phyloP scores from a whole-genome alignment of 805 yeast genomes.

The Wickerhamomyces alni region DNA sequence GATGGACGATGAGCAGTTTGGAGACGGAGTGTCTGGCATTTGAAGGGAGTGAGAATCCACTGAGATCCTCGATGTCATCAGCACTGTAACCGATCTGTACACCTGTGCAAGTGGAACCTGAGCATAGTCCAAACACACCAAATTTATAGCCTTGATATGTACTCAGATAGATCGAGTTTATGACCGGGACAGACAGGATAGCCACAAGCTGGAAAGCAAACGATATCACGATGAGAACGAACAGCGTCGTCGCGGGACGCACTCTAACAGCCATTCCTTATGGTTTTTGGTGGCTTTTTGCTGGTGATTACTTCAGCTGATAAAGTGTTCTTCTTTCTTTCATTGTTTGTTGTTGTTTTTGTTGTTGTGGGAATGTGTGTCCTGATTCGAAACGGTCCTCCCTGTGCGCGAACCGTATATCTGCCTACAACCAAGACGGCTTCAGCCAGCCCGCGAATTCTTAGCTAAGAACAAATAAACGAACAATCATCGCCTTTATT shows the following conservation, averaged over 20 bases:
- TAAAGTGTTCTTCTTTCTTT: not conserved
- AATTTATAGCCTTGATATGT: slow-evolving; percentile 43
- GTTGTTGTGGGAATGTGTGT: too few species aligned
- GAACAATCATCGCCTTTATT: too few species aligned
- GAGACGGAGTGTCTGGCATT: slow-evolving; percentile 54
- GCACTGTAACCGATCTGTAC: slow-evolving; percentile 39
- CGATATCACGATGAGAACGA: slow-evolving; percentile 39
- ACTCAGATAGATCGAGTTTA: slow-evolving; percentile 42
- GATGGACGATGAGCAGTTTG: slow-evolving; percentile 59
- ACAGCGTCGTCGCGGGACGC: slow-evolving; percentile 30
- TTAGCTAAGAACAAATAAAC: too few species aligned
- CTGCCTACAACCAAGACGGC: too few species aligned
- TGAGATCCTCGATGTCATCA: slow-evolving; percentile 25
- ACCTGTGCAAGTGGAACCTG: slow-evolving; percentile 30
- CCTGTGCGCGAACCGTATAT: too few species aligned
- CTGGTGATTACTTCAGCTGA: too few species aligned
- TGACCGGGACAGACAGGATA: slow-evolving; percentile 55
- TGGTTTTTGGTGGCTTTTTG: too few species aligned
- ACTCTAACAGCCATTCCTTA: slow-evolving; percentile 19
- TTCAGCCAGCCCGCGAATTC: too few species aligned
- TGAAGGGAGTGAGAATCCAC: slow-evolving; percentile 48
- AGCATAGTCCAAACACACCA: slow-evolving; percentile 71
- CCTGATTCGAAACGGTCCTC: too few species aligned
- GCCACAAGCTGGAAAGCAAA: slow-evolving; percentile 55
- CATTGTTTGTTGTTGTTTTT: not conserved